Evolutionary conservation across 257 asterid species (phyloP), one percentile per base, ranked within the genome.

Genomic region (Solanum medicagineum): DNA sequence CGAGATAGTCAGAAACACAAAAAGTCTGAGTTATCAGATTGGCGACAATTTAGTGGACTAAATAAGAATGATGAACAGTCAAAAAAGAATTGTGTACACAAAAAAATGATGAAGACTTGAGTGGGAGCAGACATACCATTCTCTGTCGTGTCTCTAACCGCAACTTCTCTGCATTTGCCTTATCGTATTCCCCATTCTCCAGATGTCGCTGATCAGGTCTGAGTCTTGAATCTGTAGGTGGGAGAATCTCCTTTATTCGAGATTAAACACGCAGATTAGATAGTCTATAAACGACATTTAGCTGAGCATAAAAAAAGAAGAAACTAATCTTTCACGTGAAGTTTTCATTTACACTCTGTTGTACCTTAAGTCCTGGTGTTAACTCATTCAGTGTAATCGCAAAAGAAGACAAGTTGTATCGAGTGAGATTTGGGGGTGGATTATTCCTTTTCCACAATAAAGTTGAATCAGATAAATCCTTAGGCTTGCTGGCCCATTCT

Each of bases 151-250:
- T 93, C 90, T 96, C 99, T 89, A 96, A 81, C 16, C 99, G 94
- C 47, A 93, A 93, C 87, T 96, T 96, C 91, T 96, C 99, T 32
- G 85, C 86, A 90, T 96, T 96, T 32, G 99, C 99, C 85, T 87
- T 94, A 86, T 93, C 98, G 68, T 92, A 96, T 87, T 93, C 98
- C 66, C 99, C 99, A 49, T 94, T 92, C 89, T 96, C 99, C 85
- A 96, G 90, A 89, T 87, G 91, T 84, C 97, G 92, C 90, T 96
- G 99, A 85, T 96, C 99, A 12, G 98, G 99, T 85, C 98, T 91
- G 74, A 93, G 91, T 90, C 99, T 95, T 70, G 99, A 95, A 90
- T 96, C 98, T 29, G 99, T 96, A 40, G 98, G 99, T 85, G 99
- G 99, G 83, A 96, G 95, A 92, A 91, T 93, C 91, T 94, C 98